These are phyloP conservation scores for Hansenula sp. DNA, from an alignment of 1,139 yeast genomes.

Conservation along the genomic window DNA sequence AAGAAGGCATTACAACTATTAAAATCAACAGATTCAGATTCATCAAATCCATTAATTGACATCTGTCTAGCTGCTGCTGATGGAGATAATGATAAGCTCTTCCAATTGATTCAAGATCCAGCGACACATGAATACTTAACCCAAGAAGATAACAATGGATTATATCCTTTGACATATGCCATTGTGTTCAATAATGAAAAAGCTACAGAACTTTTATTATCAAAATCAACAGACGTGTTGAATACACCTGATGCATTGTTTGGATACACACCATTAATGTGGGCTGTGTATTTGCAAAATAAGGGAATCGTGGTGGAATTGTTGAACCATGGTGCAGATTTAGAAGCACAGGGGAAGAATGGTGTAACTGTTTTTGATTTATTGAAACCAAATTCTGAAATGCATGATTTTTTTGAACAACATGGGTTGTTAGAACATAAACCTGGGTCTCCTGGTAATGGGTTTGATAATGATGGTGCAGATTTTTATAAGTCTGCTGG, in stretches of 20 bases:
- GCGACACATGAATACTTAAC: constrained; percentile 33
- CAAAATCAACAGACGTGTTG: constrained; percentile 13
- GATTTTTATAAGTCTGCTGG: constrained; percentile 23
- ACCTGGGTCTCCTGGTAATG: constrained; percentile 17
- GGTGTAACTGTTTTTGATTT: constrained; percentile 35
- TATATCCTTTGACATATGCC: constrained; percentile 48
- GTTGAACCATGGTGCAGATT: constrained; percentile 35
- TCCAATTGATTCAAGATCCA: constrained; percentile 17
- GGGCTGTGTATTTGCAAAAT: constrained; percentile 39
- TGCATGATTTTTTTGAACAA: constrained; percentile 33
- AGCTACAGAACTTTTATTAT: constrained; percentile 25
- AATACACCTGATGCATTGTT: constrained; percentile 32
- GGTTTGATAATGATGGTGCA: constrained; percentile 4
- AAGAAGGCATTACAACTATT: constrained; percentile 37
- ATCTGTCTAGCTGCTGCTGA: constrained; percentile 46
- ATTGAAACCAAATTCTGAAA: constrained; percentile 30
- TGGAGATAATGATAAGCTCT: constrained; percentile 39
- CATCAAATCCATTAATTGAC: constrained; percentile 26
- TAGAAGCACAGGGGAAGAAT: constrained; percentile 27
- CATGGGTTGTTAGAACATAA: constrained; percentile 28
- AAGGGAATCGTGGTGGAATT: constrained; percentile 31
- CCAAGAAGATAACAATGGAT: constrained; percentile 35
- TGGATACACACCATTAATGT: constrained; percentile 44
- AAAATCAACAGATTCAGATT: constrained; percentile 9
- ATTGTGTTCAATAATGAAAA: constrained; percentile 43